Base-by-base conservation (phyloP, 164 flowering plant species). In the Stephania cephalantha region DNA sequence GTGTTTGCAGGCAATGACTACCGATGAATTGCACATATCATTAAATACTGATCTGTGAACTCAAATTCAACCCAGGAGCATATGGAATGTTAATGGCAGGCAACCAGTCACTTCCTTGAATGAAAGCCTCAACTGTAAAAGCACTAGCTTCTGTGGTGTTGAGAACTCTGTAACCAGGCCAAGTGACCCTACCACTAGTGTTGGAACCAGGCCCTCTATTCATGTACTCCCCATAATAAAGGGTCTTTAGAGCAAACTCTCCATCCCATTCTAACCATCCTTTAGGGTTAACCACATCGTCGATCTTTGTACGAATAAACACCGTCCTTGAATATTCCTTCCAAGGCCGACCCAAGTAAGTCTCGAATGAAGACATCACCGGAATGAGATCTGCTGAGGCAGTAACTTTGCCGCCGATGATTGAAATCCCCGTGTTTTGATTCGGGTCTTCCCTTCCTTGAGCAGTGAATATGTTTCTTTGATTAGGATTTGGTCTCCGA, bases 341-440 rank as follows among this genome's bases (percentile, higher is more conserved):
- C 99, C 98, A 95, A 0, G 98, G 98, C n/a, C 98, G 81, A 1
- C 99, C 99, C 5, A 95, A 77, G 70, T 85, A 91, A 0, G 92
- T 84, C 76, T 80, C 76, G 74, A 88, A 86, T 0, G 82, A 11
- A 0, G 88, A 53, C 13, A 82, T 75, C 0, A 81, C 90, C 0
- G 94, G 90, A 0, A 84, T 78, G 1, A 93, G 76, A 50, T 91
- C 98, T 0, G 92, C 71, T 0, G 90, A 93, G 0, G 96, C 93
- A 0, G 88, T 80, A 1, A 92, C 76, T 75, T 89, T 91, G 80
- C 90, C 81, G 71, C 79, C 81, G 9, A 85, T 66, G 82, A 94
- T 81, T 0, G 96, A 90, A 45, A 90, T 88, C 0, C 96, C 97
- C 0, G 97, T 94, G 85, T 87, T 90, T 50, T 94, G 92, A 71